These are phyloP conservation scores for Macroventuria anomochaeta DNA, from an alignment of 2,329 filamentous ascomycete species.

Conservation along the genomic window DNA sequence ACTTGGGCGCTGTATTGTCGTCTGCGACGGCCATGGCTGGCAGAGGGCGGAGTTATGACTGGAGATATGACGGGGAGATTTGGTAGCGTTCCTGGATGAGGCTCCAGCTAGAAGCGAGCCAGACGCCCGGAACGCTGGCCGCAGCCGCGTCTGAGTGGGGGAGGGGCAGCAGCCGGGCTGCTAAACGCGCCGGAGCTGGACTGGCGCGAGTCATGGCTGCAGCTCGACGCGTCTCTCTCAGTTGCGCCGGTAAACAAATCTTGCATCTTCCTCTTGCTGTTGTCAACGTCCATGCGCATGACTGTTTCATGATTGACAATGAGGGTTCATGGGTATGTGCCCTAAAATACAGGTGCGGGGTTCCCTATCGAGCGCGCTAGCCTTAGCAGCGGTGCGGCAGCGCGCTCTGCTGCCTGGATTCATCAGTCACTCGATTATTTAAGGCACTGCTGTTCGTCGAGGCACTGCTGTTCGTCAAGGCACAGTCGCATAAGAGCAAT, in stretches of 20 bases:
- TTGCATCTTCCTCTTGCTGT: neutral
- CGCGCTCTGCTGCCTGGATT: constrained; percentile 27
- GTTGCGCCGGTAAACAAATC: neutral
- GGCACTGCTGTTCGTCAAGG: constrained; percentile 11
- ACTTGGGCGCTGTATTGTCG: constrained; percentile 29
- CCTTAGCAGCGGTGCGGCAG: neutral
- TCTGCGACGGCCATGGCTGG: constrained; percentile 41
- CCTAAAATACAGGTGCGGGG: constrained; percentile 4
- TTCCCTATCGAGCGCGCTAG: constrained; percentile 1
- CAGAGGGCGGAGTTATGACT: constrained; percentile 15
- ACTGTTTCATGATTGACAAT: neutral
- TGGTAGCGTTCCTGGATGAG: constrained; percentile 23
- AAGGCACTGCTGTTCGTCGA: too few relatives aligned
- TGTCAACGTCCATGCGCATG: neutral
- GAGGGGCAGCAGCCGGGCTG: too few relatives aligned
- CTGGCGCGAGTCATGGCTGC: constrained; percentile 10
- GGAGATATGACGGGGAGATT: constrained; percentile 17
- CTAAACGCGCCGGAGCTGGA: constrained; percentile 10
- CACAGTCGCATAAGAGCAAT: constrained; percentile 18
- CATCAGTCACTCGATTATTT: constrained; percentile 15
- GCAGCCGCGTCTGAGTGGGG: constrained; percentile 24
- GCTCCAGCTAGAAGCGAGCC: constrained; percentile 15
- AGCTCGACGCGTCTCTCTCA: constrained; percentile 8
- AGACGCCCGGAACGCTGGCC: constrained; percentile 22
- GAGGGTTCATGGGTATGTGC: neutral